Conservation (phyloP, 2,329 filamentous ascomycete genomes). For the Sporothrix inflata region DNA sequence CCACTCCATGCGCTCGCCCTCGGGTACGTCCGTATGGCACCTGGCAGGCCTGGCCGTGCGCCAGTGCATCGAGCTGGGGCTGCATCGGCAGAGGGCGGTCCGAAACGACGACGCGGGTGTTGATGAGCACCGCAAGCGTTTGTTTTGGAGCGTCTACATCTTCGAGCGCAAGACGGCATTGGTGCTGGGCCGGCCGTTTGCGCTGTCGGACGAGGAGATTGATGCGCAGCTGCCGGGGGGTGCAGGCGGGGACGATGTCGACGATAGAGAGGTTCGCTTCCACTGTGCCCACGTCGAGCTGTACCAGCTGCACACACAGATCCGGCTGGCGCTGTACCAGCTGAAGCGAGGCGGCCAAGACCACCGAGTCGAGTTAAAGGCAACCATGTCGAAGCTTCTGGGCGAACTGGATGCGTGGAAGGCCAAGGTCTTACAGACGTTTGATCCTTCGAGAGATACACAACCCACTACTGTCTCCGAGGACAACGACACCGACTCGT, state of each 20-base stretch:
- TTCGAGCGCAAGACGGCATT: slow-evolving; percentile 31
- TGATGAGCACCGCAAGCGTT: slow-evolving; percentile 14
- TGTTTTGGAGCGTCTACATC: slow-evolving; percentile 31
- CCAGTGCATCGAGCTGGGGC: slow-evolving; percentile 28
- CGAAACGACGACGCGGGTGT: not conserved
- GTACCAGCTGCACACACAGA: slow-evolving; percentile 30
- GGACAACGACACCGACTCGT: not conserved
- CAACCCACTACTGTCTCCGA: not conserved
- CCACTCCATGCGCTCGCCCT: slow-evolving; percentile 30
- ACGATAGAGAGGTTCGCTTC: slow-evolving; percentile 4
- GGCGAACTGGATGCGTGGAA: slow-evolving; percentile 27
- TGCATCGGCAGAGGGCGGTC: slow-evolving; percentile 21
- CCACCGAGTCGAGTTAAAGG: not conserved
- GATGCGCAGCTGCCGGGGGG: slow-evolving; percentile 26
- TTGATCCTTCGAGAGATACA: not conserved
- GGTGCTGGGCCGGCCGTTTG: slow-evolving; percentile 31
- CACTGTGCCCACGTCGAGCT: slow-evolving; percentile 28
- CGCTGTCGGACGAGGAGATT: slow-evolving; percentile 31
- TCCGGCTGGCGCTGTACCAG: slow-evolving; percentile 28
- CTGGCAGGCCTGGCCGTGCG: slow-evolving; percentile 23
- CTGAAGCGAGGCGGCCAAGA: not conserved
- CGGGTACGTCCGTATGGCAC: slow-evolving; percentile 29
- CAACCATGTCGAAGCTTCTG: not conserved
- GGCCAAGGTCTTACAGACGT: not conserved
- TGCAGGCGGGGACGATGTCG: not conserved